phyloP scores from a whole-genome alignment of 164 flowering plant genomes.

The Vitis amurensis region DNA sequence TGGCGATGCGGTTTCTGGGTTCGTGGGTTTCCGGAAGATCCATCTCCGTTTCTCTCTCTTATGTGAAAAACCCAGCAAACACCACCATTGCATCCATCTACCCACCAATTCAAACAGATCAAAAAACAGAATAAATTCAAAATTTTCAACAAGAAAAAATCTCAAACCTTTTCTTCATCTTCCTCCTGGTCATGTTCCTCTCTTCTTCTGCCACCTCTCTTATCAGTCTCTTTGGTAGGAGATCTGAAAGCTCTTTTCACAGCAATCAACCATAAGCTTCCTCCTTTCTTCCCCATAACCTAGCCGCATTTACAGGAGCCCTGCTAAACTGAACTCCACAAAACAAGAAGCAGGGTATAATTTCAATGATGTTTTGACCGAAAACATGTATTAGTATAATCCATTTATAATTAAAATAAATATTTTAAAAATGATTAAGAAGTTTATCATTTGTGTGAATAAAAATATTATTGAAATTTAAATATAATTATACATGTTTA shows the following conservation, averaged over 20 bases:
- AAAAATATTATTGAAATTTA: too few species aligned
- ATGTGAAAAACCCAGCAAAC: slow-evolving; percentile 20
- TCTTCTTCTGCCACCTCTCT: slow-evolving; percentile 16
- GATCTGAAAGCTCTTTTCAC: slow-evolving; percentile 14
- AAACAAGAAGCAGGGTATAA: too few species aligned
- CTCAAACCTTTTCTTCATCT: slow-evolving; percentile 43
- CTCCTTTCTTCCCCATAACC: background rate
- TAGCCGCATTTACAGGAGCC: too few species aligned
- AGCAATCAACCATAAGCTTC: slow-evolving; percentile 37
- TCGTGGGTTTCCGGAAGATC: slow-evolving; percentile 43
- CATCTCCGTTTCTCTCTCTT: slow-evolving; percentile 59
- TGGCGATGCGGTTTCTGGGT: slow-evolving; percentile 17
- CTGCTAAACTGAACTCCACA: slow-evolving; percentile 13
- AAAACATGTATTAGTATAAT: too few species aligned
- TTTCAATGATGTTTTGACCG: too few species aligned
- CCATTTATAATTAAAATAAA: too few species aligned
- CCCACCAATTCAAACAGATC: background rate
- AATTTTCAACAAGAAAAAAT: background rate
- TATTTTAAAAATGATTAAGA: too few species aligned
- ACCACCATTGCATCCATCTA: background rate
- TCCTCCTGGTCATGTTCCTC: slow-evolving; percentile 37
- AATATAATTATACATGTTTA: too few species aligned
- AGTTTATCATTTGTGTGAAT: too few species aligned
- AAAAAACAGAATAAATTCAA: background rate
- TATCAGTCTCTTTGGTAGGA: slow-evolving; percentile 22